Evolutionary conservation across 371 early-diverging fungal genomes (phyloP).

Genomic region (Rhizopus arrhizus): DNA sequence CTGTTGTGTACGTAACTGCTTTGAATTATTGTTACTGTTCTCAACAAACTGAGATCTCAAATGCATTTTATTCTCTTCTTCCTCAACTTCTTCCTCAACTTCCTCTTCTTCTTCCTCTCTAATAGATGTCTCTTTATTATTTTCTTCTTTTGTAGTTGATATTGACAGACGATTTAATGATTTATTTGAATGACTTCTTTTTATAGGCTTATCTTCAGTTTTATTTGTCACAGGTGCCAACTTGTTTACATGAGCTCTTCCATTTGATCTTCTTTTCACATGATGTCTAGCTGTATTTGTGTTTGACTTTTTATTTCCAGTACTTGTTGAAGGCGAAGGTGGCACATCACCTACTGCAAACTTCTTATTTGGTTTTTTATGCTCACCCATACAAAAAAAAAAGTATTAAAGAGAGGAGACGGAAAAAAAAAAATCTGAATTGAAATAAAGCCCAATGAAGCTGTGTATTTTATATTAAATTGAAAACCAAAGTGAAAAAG

Average conservation of each 20-base stretch:
- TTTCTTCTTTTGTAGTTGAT: constrained; percentile 7
- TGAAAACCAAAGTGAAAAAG: no score
- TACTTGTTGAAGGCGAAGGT: constrained; percentile 30
- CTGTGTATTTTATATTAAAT: no score
- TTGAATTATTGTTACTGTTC: constrained; percentile 13
- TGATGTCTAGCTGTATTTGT: constrained; percentile 29
- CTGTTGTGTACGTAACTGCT: constrained; percentile 51
- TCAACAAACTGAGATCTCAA: constrained; percentile 33
- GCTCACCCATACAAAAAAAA: constrained; percentile 17
- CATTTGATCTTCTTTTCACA: constrained; percentile 37
- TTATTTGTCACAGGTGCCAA: constrained; percentile 33
- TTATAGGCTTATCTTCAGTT: constrained; percentile 27
- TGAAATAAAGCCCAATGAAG: no score
- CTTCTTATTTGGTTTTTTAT: constrained; percentile 24
- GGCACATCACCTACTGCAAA: constrained; percentile 37
- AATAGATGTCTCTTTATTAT: constrained; percentile 1
- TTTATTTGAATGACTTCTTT: constrained; percentile 32
- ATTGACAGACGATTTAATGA: constrained; percentile 26
- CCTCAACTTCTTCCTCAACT: constrained; percentile 3
- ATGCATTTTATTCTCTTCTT: constrained; percentile 6
- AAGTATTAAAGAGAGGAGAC: background rate
- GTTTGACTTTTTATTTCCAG: constrained; percentile 8
- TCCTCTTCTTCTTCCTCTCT: constrained; percentile 3
- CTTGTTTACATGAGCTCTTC: constrained; percentile 37
- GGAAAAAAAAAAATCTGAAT: no score